These are phyloP conservation scores for Cadophora luteo-olivacea DNA, from an alignment of 2,329 filamentous ascomycete genomes.

Conservation along the genomic window DNA sequence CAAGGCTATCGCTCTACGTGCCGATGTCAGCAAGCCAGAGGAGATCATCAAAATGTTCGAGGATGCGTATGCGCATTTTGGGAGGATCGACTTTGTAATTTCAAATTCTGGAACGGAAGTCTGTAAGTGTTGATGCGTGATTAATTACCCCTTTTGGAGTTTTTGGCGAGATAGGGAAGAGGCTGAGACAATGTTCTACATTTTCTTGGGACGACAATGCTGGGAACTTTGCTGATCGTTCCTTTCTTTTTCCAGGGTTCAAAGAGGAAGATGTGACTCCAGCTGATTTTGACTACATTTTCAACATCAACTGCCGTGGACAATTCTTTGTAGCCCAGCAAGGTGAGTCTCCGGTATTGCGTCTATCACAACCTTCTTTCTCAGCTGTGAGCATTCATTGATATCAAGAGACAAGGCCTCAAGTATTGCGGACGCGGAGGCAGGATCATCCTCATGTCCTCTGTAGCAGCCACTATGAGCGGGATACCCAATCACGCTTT, in stretches of 20 bases:
- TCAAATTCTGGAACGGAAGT: conserved; percentile 53
- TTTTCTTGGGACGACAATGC: background rate
- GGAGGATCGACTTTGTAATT: conserved; percentile 32
- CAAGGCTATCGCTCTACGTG: conserved; percentile 33
- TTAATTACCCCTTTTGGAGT: background rate
- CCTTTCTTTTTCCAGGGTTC: conserved; percentile 41
- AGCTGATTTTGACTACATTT: conserved; percentile 50
- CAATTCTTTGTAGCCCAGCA: conserved; percentile 81
- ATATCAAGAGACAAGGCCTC: conserved; percentile 23
- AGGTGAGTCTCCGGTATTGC: conserved; percentile 52
- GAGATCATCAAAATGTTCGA: conserved; percentile 28
- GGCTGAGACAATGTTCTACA: background rate
- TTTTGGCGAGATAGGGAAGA: background rate
- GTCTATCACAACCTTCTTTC: background rate
- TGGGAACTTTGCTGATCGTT: no score
- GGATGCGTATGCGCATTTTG: conserved; percentile 28
- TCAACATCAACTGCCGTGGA: conserved; percentile 68
- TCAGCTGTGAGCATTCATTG: background rate
- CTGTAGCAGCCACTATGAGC: conserved; percentile 54
- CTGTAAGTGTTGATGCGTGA: background rate
- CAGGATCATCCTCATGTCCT: conserved; percentile 73
- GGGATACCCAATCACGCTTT: conserved; percentile 74
- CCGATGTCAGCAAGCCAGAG: no score
- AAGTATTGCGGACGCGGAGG: conserved; percentile 73
- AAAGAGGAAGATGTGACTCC: conserved; percentile 54